Percentiles rank a stretch among this genome's conserved stretches.
Conservation (phyloP, 257 asterid genomes). For the Salvia miltiorrhiza region DNA sequence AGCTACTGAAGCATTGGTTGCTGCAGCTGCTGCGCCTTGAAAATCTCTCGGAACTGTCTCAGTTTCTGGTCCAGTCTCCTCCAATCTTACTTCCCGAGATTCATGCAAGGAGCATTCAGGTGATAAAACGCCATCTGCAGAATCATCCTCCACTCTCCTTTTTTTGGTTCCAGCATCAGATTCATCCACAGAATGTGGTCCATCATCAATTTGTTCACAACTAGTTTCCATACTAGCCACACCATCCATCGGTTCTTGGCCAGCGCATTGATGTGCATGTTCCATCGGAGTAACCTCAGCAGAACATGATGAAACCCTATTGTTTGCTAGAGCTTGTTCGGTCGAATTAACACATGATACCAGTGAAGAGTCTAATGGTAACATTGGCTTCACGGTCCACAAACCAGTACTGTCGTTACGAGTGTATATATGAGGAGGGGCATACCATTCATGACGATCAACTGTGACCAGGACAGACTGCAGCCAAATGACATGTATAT, state of each 20-base stretch:
- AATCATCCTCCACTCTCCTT: constrained; percentile 71
- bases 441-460: constrained; percentile 99
- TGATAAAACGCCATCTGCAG: constrained; percentile 58
- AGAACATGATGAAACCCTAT: constrained; percentile 41
- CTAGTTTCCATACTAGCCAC: constrained; percentile 78
- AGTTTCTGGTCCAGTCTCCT: constrained; percentile 48
- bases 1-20: constrained; percentile 81
- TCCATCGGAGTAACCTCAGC: constrained; percentile 56
- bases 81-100: constrained; percentile 56
- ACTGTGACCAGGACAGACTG: constrained; percentile 98
- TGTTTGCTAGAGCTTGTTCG: constrained; percentile 40
- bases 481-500: constrained; percentile 26
- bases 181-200: constrained; percentile 52
- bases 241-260: constrained; percentile 62
- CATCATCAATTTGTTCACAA: constrained; percentile 54
- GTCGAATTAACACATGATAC: constrained; percentile 31
- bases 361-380: constrained; percentile 60
- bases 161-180: constrained; percentile 82
- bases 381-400: constrained; percentile 72
- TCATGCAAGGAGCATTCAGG: constrained; percentile 57
- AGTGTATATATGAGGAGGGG: constrained; percentile 81
- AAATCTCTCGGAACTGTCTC: constrained; percentile 53
- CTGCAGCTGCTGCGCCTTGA: constrained; percentile 65
- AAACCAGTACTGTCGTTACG: constrained; percentile 90
- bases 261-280: constrained; percentile 51